Evolutionary conservation across 768 basidiomycete species (phyloP).

Genomic region (Sarcomyxa edulis): DNA sequence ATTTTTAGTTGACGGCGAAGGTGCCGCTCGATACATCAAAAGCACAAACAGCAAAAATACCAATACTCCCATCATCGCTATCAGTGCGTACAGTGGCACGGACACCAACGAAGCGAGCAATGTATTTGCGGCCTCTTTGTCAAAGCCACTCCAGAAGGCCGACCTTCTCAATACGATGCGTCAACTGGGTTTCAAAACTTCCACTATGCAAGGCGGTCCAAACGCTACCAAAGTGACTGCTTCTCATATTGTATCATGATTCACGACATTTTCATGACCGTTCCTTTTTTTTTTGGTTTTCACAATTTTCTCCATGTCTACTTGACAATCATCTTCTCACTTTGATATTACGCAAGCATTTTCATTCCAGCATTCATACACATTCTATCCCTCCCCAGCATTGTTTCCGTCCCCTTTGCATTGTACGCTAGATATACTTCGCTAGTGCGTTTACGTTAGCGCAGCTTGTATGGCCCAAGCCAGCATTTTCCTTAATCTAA

Average conservation of each 20-base stretch:
- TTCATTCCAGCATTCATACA: constrained; percentile 23
- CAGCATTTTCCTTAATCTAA: too few species aligned
- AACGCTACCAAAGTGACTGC: constrained; percentile 49
- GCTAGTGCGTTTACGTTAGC: too few species aligned
- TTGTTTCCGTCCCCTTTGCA: constrained; percentile 25
- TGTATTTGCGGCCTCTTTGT: constrained; percentile 74
- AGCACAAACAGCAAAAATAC: constrained; percentile 95
- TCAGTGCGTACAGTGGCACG: constrained; percentile 79
- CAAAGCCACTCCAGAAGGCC: constrained; percentile 87
- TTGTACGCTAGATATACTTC: constrained; percentile 42
- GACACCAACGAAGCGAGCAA: constrained; percentile 62
- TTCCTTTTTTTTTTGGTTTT: constrained; percentile 21
- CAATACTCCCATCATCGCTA: constrained; percentile 86
- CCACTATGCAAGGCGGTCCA: constrained; percentile 56
- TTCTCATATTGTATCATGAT: constrained; percentile 30
- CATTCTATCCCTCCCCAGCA: constrained; percentile 17
- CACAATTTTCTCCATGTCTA: constrained; percentile 12
- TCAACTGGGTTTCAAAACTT: constrained; percentile 87
- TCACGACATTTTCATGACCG: constrained; percentile 14
- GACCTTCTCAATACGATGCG: constrained; percentile 79
- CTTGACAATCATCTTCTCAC: constrained; percentile 3
- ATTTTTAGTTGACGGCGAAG: constrained; percentile 84
- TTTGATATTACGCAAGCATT: constrained; percentile 20
- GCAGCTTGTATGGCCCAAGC: too few species aligned
- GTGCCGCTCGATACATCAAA: constrained; percentile 95